Base-by-base conservation (phyloP, 2,329 filamentous ascomycete species). In the Neocucurbitaria cava region DNA sequence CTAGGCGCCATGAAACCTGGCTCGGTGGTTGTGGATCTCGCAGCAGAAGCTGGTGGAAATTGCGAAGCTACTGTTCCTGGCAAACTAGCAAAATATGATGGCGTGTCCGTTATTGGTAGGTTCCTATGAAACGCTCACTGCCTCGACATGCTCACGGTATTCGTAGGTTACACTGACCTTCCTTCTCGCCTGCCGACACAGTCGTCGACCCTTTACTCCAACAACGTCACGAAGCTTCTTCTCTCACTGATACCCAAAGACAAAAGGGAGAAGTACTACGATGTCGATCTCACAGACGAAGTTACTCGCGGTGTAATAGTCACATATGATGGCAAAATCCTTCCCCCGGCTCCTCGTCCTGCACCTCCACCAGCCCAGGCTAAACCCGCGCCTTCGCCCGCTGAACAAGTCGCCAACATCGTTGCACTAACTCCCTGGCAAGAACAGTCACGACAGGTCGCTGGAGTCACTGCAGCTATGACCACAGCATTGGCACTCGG, bases 191-290 rank as follows among this genome's bases (percentile, higher is more conserved):
- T 96, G 1, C 91, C 92, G 0, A 96, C 92, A 0, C 92, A 96
- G 74, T 91, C 92, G 0, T 96, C 92, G 0, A 96, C 91, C 0
- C 79, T 96, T 18, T 96, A 96, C 76, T 95, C 91, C 2, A 96
- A 96, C 82, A 96, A 96, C 71, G 93, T 96, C 66, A 92, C 89
- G 62, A 96, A 96, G 71, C 89, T 93, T 52, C 79, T 96, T 24
- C 82, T 96, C 9, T 95, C 92, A 0, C 91, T 96, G 82, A 77
- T 87, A 1, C 90, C 91, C 1, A 84, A 89, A 54, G 87, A 92
- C 2, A 92, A 91, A 2, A 85, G 88, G 57, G 88, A 93, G 1
- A 92, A 91, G 59, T 84, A 88, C 33, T 96, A 92, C 59, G 90
- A 91, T 7, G 82, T 96, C 41, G 90, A 96, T 64, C 80, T 96